Conservation (phyloP, 1,284 basidiomycete genomes). For the Cystobasidium sp. region DNA sequence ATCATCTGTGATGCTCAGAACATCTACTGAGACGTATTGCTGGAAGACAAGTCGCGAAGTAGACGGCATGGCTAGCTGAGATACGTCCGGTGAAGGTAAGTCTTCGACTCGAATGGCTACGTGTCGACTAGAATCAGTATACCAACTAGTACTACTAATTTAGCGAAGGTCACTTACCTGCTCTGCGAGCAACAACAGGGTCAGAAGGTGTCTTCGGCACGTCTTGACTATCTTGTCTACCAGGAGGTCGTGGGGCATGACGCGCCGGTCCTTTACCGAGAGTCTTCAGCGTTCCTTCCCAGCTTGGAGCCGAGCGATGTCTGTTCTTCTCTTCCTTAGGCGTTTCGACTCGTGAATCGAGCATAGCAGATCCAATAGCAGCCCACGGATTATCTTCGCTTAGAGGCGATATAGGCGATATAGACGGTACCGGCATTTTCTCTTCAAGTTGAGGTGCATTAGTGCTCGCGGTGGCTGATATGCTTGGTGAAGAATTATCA, state of each 20-base stretch:
- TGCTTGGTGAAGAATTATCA: background rate
- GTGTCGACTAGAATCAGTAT: background rate
- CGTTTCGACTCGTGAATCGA: background rate
- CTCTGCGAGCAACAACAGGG: background rate
- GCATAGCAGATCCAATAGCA: conserved; percentile 22
- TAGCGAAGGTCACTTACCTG: background rate
- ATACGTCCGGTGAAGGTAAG: background rate
- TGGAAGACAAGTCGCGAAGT: background rate
- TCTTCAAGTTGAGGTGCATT: background rate
- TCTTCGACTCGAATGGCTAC: conserved; percentile 10
- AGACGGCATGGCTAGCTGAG: background rate
- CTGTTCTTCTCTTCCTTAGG: background rate
- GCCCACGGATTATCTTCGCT: conserved; percentile 10
- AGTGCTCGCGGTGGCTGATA: no score
- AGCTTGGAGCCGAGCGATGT: conserved; percentile 10
- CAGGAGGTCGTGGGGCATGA: conserved; percentile 33
- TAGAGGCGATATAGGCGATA: background rate
- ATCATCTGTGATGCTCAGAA: conserved; percentile 18
- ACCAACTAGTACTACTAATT: background rate
- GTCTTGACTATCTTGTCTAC: background rate
- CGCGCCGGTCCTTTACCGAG: conserved; percentile 26
- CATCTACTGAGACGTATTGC: conserved; percentile 35
- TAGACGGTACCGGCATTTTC: background rate
- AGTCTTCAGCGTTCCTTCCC: conserved; percentile 36
- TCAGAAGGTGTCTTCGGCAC: background rate